Conservation (phyloP, 1,284 basidiomycete species). For the Veloboletus limbatus region DNA sequence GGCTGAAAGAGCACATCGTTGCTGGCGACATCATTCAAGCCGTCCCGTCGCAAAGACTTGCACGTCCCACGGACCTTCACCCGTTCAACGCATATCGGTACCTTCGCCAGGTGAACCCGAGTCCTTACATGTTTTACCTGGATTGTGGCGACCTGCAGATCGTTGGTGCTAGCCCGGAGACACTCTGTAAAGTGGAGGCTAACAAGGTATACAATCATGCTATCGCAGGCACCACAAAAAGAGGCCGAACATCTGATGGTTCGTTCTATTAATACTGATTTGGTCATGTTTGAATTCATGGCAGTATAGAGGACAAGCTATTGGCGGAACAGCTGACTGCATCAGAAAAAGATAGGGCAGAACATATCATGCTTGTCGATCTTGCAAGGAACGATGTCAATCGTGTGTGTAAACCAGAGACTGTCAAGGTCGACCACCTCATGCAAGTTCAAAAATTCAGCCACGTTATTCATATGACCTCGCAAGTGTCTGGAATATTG, state of each 20-base stretch:
- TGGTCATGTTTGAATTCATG: slow-evolving; percentile 7
- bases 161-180: slow-evolving; percentile 97
- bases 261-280: slow-evolving; percentile 24
- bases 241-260: slow-evolving; percentile 87
- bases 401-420: slow-evolving; percentile 92
- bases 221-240: slow-evolving; percentile 92
- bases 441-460: slow-evolving; percentile 96
- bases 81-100: slow-evolving; percentile 98
- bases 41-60: slow-evolving; percentile 91
- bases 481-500: slow-evolving; percentile 88
- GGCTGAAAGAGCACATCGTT: slow-evolving; percentile 91
- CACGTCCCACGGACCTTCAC: slow-evolving; percentile 84
- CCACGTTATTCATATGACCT: slow-evolving; percentile 97
- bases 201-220: slow-evolving; percentile 97
- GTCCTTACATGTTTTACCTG: slow-evolving; percentile 99
- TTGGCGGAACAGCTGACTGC: slow-evolving; percentile 73
- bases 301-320: slow-evolving; percentile 74
- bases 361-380: slow-evolving; percentile 99
- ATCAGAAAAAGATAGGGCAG: slow-evolving; percentile 94
- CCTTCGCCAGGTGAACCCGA: slow-evolving; percentile 92
- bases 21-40: slow-evolving; percentile 99
- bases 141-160: slow-evolving; percentile 92
- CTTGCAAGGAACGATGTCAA: slow-evolving; percentile 99
- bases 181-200: slow-evolving; percentile 92
- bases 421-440: slow-evolving; percentile 94